phyloP scores from a whole-genome alignment of 495 filamentous ascomycete genomes.

The Lophiostoma macrostomum region DNA sequence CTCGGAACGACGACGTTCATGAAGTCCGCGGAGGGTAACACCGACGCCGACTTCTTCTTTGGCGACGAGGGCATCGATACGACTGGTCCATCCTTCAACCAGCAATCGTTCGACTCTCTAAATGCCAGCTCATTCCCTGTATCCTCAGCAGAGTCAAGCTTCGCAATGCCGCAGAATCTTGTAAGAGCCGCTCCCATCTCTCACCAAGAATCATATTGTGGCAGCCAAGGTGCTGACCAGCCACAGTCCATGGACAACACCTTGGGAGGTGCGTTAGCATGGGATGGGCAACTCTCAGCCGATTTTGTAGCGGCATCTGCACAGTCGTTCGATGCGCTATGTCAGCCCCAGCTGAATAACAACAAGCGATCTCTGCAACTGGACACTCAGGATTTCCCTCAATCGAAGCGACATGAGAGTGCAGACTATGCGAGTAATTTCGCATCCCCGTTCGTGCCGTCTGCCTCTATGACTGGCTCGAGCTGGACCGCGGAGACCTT shows the following conservation, averaged over 20 bases:
- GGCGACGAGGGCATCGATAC: slow-evolving; percentile 28
- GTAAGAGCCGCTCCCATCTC: slow-evolving; percentile 11
- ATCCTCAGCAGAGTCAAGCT: slow-evolving; percentile 3
- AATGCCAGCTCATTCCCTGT: slow-evolving; percentile 3
- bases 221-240: neutral
- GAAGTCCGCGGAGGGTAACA: slow-evolving; percentile 25
- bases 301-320: neutral
- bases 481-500: slow-evolving; percentile 16
- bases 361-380: slow-evolving; percentile 18
- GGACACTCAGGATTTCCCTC: slow-evolving; percentile 23
- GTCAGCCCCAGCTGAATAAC: slow-evolving; percentile 1
- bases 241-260: slow-evolving; percentile 26
- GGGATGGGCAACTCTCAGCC: neutral
- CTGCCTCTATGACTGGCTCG: slow-evolving; percentile 16
- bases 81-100: slow-evolving; percentile 1
- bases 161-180: slow-evolving; percentile 15
- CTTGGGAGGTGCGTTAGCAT: slow-evolving; percentile 4
- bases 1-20: neutral
- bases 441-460: slow-evolving; percentile 10
- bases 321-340: slow-evolving; percentile 14
- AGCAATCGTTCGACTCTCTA: slow-evolving; percentile 20
- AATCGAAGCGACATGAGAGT: slow-evolving; percentile 20
- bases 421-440: neutral
- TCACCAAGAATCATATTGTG: neutral
- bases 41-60: slow-evolving; percentile 12